Base-by-base conservation (phyloP, 257 asterid species). In the Solanum ahanhuiri region DNA sequence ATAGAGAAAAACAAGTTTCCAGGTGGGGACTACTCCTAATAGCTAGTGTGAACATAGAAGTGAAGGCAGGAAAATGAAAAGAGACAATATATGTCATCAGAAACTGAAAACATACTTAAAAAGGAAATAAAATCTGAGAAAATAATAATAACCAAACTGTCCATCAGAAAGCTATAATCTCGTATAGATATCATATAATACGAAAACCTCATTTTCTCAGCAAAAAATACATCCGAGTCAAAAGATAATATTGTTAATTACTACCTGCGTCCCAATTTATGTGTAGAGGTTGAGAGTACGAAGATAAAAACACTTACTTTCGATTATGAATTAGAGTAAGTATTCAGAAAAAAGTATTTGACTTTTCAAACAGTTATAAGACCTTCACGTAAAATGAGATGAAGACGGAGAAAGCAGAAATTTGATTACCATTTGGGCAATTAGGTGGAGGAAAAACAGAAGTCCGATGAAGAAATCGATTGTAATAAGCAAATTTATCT, bases 401-500 rank as follows among this genome's bases (percentile, higher is more conserved):
- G 23, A 17, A 17, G 0, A 85, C 3, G n/a, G 15, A 33, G 0
- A 33, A 31, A 69, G 33, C 0, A 83, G 23, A 9, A 22, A 6
- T 9, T 4, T 12, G 4, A 18, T 41, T 89, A 93, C 98, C 96
- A 83, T 92, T 93, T 1, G 90, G 92, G 30, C 87, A 88, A 70
- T 31, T 70, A 37, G 90, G 83, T 12, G 93, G 89, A 43, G 87
- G 88, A 81, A 87, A 58, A 66, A 34, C 51, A 35, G 92, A 60
- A 8, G 90, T 2, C 33, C 89, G 45, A 70, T 89, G 94, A 72
- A 90, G 87, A 77, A 91, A 87, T 4, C 90, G 92, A 81, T 89
- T 93, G 86, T 89, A 92, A 87, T 86, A 86, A 76, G 96, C 89
- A 9, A 92, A 84, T 30, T 64, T 51, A 6, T 54, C 87, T 84